A percentile compares a stretch with the other conserved stretches of the same genome.
These are phyloP conservation scores for Neofusicoccum cordaticola DNA, from an alignment of 2,329 filamentous ascomycete genomes.

Conservation along the genomic window DNA sequence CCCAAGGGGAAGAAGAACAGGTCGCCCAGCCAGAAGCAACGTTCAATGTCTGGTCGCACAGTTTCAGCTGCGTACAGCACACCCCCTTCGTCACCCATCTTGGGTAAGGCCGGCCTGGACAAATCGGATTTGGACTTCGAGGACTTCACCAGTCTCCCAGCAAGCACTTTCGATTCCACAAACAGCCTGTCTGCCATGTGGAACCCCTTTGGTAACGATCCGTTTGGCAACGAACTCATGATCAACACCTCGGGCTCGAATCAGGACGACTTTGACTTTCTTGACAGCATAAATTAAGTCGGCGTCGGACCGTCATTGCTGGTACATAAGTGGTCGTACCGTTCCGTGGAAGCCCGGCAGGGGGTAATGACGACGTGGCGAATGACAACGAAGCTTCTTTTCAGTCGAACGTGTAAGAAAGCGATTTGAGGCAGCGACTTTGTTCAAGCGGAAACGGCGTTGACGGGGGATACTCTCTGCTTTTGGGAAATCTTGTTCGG, in stretches of 20 bases:
- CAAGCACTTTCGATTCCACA: neutral
- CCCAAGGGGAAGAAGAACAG: constrained; percentile 12
- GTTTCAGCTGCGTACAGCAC: constrained; percentile 35
- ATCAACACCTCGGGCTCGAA: constrained; percentile 6
- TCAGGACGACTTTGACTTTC: constrained; percentile 4
- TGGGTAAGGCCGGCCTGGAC: neutral
- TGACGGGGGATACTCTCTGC: neutral
- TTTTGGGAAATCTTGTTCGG: neutral
- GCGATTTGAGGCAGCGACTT: constrained; percentile 6
- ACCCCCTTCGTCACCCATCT: constrained; percentile 34
- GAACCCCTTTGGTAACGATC: constrained; percentile 4
- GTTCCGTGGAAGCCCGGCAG: neutral
- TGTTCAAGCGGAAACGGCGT: constrained; percentile 12
- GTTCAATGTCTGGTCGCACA: constrained; percentile 8
- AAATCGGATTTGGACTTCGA: constrained; percentile 1
- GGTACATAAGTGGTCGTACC: neutral
- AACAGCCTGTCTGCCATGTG: constrained; percentile 4
- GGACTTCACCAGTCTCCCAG: constrained; percentile 2
- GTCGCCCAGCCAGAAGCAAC: constrained; percentile 4
- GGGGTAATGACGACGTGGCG: constrained; percentile 6
- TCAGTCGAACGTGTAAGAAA: constrained; percentile 8
- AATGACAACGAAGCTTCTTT: constrained; percentile 11
- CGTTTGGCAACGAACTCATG: constrained; percentile 10
- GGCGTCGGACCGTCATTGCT: neutral
- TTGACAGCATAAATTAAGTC: constrained; percentile 2